A percentile compares a stretch with the other conserved stretches of the same genome.
Conservation (phyloP, 805 yeast species). For the Blastobotrys parvus region DNA sequence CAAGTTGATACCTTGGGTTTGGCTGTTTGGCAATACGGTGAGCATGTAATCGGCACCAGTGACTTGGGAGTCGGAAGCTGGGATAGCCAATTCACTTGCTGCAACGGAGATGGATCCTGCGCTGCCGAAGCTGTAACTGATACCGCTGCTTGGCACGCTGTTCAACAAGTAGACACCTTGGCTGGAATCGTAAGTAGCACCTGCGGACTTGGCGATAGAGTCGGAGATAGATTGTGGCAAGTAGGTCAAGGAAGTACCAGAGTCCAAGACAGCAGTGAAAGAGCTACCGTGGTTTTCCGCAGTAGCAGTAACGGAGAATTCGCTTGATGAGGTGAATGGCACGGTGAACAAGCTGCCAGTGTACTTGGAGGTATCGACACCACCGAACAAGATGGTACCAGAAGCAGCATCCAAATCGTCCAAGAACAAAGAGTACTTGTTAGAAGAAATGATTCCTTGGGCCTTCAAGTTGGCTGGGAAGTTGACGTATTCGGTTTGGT, state of each 20-base stretch:
- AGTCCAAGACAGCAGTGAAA: constrained; percentile 33
- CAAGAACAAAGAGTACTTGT: constrained; percentile 55
- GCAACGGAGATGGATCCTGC: too few species aligned
- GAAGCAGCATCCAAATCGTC: constrained; percentile 29
- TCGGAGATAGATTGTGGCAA: constrained; percentile 30
- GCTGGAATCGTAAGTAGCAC: too few species aligned
- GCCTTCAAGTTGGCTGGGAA: constrained; percentile 48
- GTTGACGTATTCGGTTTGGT: constrained; percentile 38
- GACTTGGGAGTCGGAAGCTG: too few species aligned
- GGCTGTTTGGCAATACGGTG: constrained; percentile 11
- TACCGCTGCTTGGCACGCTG: too few species aligned
- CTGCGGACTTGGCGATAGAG: constrained; percentile 25
- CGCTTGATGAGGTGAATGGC: constrained; percentile 31
- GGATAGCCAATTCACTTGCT: too few species aligned
- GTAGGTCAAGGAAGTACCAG: constrained; percentile 43
- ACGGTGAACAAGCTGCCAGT: constrained; percentile 34
- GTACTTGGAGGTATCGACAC: constrained; percentile 36
- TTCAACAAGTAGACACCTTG: too few species aligned
- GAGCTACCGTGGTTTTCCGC: constrained; percentile 26
- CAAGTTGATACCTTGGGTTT: constrained; percentile 13
- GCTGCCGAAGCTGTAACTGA: too few species aligned
- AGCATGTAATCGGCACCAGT: too few species aligned
- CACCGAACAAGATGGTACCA: constrained; percentile 38
- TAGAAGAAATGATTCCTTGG: constrained; percentile 46
- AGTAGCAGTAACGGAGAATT: constrained; percentile 15